Evolutionary conservation across 306 rosid species (phyloP).

Genomic region (Casuarina cunninghamiana): DNA sequence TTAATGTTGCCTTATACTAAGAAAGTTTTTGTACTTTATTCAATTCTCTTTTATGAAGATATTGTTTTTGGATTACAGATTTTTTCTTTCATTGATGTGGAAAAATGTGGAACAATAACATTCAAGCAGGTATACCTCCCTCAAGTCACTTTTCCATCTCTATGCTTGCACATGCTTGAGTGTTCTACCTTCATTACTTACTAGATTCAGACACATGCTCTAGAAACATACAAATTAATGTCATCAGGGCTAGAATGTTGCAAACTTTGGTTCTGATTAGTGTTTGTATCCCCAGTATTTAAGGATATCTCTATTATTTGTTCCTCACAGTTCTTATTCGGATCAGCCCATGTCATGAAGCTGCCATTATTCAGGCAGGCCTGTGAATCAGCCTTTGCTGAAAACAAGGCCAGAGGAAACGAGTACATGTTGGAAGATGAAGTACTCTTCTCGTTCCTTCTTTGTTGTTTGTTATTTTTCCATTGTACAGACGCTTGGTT

Average conservation of each 20-base stretch:
- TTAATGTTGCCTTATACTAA: background rate
- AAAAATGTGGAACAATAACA: constrained; percentile 62
- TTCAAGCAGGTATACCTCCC: constrained; percentile 65
- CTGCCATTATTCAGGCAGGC: constrained; percentile 65
- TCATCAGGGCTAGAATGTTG: background rate
- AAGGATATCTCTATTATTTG: constrained; percentile 7
- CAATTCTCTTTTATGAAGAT: background rate
- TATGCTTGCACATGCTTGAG: background rate
- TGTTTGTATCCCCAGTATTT: background rate
- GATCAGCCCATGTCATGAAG: constrained; percentile 61
- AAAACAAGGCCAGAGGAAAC: constrained; percentile 49
- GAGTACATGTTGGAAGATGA: constrained; percentile 48
- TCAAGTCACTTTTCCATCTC: constrained; percentile 12
- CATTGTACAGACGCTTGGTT: constrained; percentile 11
- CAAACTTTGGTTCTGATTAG: background rate
- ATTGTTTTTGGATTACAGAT: constrained; percentile 49
- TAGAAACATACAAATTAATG: background rate
- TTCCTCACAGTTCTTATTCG: constrained; percentile 70
- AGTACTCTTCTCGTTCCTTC: constrained; percentile 33
- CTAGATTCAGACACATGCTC: background rate
- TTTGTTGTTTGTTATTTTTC: constrained; percentile 15
- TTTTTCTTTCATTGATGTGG: constrained; percentile 71
- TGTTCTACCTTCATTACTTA: background rate
- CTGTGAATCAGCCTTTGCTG: constrained; percentile 66
- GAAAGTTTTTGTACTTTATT: background rate